phyloP scores from a whole-genome alignment of 2,329 filamentous ascomycete species.

The Botrytis galanthina region DNA sequence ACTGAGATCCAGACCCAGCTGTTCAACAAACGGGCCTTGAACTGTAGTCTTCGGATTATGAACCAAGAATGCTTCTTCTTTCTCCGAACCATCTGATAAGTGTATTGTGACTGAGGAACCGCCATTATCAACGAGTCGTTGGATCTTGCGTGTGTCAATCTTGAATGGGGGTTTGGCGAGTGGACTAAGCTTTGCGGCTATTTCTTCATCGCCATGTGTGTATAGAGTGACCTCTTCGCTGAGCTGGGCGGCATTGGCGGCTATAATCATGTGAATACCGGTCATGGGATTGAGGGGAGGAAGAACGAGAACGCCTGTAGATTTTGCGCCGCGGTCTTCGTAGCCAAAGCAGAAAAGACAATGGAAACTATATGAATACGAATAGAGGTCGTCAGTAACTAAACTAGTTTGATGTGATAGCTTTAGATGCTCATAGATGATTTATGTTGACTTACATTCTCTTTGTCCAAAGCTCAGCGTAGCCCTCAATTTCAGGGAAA shows the following conservation, averaged over 20 bases:
- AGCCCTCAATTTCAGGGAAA: slow-evolving; percentile 52
- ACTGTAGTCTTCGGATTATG: slow-evolving; percentile 42
- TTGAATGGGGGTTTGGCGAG: neutral
- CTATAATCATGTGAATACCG: slow-evolving; percentile 41
- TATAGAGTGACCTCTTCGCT: slow-evolving; percentile 48
- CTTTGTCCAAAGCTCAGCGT: slow-evolving; percentile 52
- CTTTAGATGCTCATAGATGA: neutral
- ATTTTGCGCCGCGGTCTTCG: slow-evolving; percentile 50
- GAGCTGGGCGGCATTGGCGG: slow-evolving; percentile 46
- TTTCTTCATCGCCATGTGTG: slow-evolving; percentile 45
- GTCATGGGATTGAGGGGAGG: slow-evolving; percentile 37
- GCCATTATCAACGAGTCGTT: neutral
- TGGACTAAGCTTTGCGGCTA: neutral
- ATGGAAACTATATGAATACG: slow-evolving; percentile 44
- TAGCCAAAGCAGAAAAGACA: slow-evolving; percentile 60
- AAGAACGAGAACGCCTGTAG: slow-evolving; percentile 48
- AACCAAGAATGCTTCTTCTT: slow-evolving; percentile 43
- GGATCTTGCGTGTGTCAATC: slow-evolving; percentile 10
- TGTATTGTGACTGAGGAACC: slow-evolving; percentile 43
- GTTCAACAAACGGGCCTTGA: slow-evolving; percentile 42
- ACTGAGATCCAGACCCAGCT: slow-evolving; percentile 45
- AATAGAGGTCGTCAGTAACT: too few relatives aligned
- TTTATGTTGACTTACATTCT: slow-evolving; percentile 18
- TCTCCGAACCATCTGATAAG: slow-evolving; percentile 27
- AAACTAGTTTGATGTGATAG: too few relatives aligned